These are phyloP conservation scores for Periconia sp. DNA, from an alignment of 2,329 filamentous ascomycete genomes.

Conservation along the genomic window DNA sequence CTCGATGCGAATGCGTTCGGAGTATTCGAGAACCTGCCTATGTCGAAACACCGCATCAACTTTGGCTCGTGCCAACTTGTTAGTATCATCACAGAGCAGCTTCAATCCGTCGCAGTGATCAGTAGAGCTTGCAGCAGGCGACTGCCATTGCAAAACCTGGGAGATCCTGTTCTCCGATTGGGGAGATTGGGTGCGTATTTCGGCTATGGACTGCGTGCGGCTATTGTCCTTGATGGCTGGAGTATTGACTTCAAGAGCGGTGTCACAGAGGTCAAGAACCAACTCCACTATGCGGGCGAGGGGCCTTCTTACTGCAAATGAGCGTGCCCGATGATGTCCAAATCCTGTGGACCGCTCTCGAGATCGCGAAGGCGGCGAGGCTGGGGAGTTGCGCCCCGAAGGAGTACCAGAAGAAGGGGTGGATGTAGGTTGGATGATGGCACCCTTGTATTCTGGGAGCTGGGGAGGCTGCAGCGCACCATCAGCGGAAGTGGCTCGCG, in stretches of 20 bases:
- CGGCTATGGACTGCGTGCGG: slow-evolving; percentile 65
- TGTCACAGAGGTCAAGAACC: slow-evolving; percentile 92
- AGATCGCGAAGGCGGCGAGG: slow-evolving; percentile 65
- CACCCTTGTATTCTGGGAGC: slow-evolving; percentile 81
- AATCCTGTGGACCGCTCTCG: slow-evolving; percentile 70
- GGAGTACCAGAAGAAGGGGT: slow-evolving; percentile 68
- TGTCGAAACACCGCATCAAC: slow-evolving; percentile 92
- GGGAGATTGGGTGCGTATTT: slow-evolving; percentile 90
- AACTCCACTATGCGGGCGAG: slow-evolving; percentile 93
- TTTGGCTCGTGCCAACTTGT: slow-evolving; percentile 80
- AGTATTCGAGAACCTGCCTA: slow-evolving; percentile 90
- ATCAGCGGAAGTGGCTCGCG: slow-evolving; percentile 55
- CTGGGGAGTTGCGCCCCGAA: slow-evolving; percentile 70
- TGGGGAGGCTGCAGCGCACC: slow-evolving; percentile 45
- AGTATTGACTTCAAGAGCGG: slow-evolving; percentile 89
- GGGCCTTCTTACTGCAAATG: slow-evolving; percentile 88
- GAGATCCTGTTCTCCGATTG: slow-evolving; percentile 94
- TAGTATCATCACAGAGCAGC: slow-evolving; percentile 85
- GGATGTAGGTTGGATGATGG: slow-evolving; percentile 76
- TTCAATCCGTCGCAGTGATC: slow-evolving; percentile 93
- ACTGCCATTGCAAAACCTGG: slow-evolving; percentile 95
- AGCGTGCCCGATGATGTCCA: slow-evolving; percentile 78
- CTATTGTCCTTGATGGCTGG: slow-evolving; percentile 83
- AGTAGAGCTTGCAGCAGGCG: slow-evolving; percentile 83
- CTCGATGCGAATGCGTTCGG: slow-evolving; percentile 91